Percentiles rank a stretch among this genome's conserved stretches.
These are phyloP conservation scores for Fusarium sublunatum DNA, from an alignment of 2,329 filamentous ascomycete species.

Conservation along the genomic window DNA sequence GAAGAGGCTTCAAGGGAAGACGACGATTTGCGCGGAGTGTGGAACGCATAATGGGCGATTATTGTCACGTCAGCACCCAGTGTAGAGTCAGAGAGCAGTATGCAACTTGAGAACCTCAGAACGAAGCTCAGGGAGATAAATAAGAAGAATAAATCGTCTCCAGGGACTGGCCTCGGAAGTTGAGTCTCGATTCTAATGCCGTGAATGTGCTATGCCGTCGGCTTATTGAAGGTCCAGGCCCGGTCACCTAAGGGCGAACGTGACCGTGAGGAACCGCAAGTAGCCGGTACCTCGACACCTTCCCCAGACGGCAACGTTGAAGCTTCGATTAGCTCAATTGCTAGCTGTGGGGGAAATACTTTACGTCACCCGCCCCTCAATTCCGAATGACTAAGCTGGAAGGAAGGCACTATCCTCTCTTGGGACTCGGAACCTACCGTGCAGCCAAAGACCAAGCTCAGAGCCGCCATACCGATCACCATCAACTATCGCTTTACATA, in stretches of 20 bases:
- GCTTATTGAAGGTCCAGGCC: constrained; percentile 37
- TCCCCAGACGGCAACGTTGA: constrained; percentile 40
- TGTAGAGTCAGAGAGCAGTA: constrained; percentile 17
- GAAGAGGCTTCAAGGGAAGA: constrained; percentile 58
- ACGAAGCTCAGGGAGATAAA: constrained; percentile 18
- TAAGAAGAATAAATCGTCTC: constrained; percentile 17
- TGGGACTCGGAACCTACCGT: constrained; percentile 35
- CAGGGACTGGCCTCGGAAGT: constrained; percentile 19
- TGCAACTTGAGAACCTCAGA: constrained; percentile 22
- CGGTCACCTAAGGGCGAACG: constrained; percentile 37
- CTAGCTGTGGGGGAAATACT: constrained; percentile 27
- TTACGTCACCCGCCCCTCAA: constrained; percentile 44
- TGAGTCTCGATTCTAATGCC: constrained; percentile 38
- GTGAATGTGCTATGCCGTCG: constrained; percentile 45
- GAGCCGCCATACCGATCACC: constrained; percentile 21
- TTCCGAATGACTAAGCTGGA: constrained; percentile 28
- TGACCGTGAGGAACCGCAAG: constrained; percentile 51
- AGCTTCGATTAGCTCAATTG: constrained; percentile 14
- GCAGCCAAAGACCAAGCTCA: constrained; percentile 9
- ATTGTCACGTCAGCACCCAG: constrained; percentile 23
- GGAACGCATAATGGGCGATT: constrained; percentile 62
- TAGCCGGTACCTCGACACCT: constrained; percentile 46
- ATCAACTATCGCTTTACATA: constrained; percentile 21
- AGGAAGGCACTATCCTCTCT: constrained; percentile 11
- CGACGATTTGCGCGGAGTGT: constrained; percentile 62